Conservation (phyloP, 169 alveolate species). For the Plasmodium knowlesi region DNA sequence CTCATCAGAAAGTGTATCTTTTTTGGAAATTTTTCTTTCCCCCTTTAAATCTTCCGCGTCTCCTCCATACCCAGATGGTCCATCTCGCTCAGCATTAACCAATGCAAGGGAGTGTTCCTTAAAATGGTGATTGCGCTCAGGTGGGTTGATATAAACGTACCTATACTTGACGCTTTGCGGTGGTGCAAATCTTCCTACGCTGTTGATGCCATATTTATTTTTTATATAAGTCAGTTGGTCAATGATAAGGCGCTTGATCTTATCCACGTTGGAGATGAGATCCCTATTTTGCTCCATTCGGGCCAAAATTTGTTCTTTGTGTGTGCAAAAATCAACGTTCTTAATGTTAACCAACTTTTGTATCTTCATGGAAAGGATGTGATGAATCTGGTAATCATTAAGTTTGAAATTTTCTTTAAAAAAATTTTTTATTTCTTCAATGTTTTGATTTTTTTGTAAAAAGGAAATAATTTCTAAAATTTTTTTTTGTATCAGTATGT, state of each 20-base stretch:
- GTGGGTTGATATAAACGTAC: constrained; percentile 29
- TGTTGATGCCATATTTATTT: constrained; percentile 40
- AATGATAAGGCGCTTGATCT: constrained; percentile 55
- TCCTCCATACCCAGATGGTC: neutral
- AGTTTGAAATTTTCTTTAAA: constrained; percentile 66
- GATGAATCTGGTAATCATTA: constrained; percentile 77
- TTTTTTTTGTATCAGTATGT: constrained; percentile 56
- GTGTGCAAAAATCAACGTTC: constrained; percentile 58
- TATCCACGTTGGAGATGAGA: constrained; percentile 45
- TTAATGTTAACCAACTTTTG: constrained; percentile 76
- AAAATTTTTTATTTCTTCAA: constrained; percentile 20
- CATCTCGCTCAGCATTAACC: neutral
- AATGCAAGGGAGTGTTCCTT: neutral
- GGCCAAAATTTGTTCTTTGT: constrained; percentile 29
- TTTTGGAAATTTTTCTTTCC: neutral
- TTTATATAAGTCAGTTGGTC: constrained; percentile 63
- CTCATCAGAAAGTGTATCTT: neutral
- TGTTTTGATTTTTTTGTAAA: constrained; percentile 28
- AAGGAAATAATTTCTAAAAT: constrained; percentile 53
- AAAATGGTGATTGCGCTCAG: neutral
- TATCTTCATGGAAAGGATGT: constrained; percentile 76
- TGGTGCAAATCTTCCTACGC: neutral
- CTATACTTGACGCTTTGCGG: constrained; percentile 29
- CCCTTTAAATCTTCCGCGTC: neutral
- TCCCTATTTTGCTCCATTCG: constrained; percentile 12